Conservation (phyloP, 352 stramenopile genomes). For the Pythium aphanidermatum region DNA sequence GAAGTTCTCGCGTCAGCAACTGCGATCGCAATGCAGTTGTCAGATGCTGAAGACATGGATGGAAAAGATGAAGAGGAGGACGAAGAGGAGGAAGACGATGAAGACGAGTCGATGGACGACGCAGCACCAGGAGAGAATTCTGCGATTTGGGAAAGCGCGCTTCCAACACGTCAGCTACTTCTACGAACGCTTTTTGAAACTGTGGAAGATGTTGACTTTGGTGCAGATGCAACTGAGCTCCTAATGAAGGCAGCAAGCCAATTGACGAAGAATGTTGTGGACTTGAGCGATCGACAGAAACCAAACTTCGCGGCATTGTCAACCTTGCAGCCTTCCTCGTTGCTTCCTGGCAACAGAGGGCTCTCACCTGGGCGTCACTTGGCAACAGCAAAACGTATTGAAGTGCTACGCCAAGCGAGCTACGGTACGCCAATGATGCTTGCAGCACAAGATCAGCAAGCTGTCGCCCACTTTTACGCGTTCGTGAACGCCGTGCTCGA, state of each 20-base stretch:
- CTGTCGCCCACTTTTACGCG: constrained; percentile 54
- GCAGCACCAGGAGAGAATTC: too few relatives aligned
- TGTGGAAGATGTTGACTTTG: constrained; percentile 71
- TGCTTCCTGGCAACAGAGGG: constrained; percentile 70
- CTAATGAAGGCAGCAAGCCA: constrained; percentile 50
- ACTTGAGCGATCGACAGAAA: constrained; percentile 42
- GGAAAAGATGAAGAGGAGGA: constrained; percentile 11
- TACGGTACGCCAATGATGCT: constrained; percentile 62
- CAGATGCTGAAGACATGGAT: constrained; percentile 11
- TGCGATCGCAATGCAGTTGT: constrained; percentile 47
- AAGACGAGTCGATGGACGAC: constrained; percentile 6
- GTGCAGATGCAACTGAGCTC: constrained; percentile 42
- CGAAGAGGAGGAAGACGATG: constrained; percentile 11
- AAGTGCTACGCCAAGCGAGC: constrained; percentile 64
- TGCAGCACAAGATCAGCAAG: constrained; percentile 23
- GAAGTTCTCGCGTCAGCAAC: constrained; percentile 53
- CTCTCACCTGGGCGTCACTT: constrained; percentile 74
- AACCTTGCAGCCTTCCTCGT: constrained; percentile 60
- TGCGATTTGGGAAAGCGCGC: constrained; percentile 43
- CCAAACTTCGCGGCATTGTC: constrained; percentile 67
- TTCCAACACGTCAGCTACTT: constrained; percentile 40
- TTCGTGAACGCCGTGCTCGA: constrained; percentile 60
- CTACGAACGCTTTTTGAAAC: constrained; percentile 65
- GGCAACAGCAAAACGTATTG: constrained; percentile 71
- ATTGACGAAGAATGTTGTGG: constrained; percentile 44